Evolutionary conservation across 495 filamentous ascomycete genomes (phyloP).

Genomic region (Trichocladium antarcticum): DNA sequence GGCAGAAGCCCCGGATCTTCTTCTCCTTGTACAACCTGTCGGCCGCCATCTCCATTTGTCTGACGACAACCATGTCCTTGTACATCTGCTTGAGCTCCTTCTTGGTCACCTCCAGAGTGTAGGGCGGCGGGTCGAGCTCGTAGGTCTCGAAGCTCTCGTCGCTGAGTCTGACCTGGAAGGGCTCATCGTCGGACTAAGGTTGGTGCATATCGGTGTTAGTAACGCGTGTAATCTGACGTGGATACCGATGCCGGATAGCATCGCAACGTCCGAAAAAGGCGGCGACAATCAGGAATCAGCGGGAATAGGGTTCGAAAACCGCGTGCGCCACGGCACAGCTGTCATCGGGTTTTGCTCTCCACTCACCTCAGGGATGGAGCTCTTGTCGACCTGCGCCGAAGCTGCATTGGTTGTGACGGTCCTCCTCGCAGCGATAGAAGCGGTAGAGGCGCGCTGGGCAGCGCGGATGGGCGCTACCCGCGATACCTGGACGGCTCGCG

Average conservation of each 20-base stretch:
- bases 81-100: conserved; percentile 98
- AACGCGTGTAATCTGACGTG: neutral
- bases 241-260: neutral
- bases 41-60: conserved; percentile 99
- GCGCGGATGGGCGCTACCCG: conserved; percentile 35
- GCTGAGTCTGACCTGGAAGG: conserved; percentile 83
- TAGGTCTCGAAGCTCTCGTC: conserved; percentile 99
- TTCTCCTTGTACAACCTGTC: conserved; percentile 98
- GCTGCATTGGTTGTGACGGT: conserved; percentile 91
- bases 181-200: conserved; percentile 80
- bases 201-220: conserved; percentile 1
- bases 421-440: conserved; percentile 40
- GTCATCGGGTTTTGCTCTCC: neutral
- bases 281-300: neutral
- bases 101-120: conserved; percentile 88
- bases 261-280: neutral
- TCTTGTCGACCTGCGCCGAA: conserved; percentile 76
- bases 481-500: conserved; percentile 40
- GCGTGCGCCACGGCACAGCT: neutral
- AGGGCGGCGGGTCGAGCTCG: conserved; percentile 89
- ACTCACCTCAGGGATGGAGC: conserved; percentile 56
- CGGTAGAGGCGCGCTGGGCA: conserved; percentile 35
- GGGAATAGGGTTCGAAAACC: neutral
- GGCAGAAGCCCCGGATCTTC: conserved; percentile 99
- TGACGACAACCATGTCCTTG: conserved; percentile 85